Percentiles rank a stretch among this genome's conserved stretches.
These are phyloP conservation scores for Magnolia sinica DNA, from an alignment of 164 flowering plant genomes.

Conservation along the genomic window DNA sequence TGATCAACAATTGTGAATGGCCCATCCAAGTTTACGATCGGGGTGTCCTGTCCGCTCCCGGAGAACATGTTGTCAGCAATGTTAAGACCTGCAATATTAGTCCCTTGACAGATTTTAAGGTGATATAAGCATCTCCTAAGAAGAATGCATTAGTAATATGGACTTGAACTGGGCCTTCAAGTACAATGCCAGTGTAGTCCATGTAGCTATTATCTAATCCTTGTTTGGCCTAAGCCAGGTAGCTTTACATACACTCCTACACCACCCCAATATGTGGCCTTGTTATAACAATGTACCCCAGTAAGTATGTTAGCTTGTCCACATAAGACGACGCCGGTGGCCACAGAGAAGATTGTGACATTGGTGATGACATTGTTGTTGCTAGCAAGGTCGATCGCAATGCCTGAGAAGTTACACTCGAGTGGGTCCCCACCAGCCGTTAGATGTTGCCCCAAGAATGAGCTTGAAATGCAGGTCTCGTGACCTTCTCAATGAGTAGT, in stretches of 20 bases:
- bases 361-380: too few species aligned
- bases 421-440: conserved; percentile 47
- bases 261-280: conserved; percentile 56
- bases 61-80: conserved; percentile 23
- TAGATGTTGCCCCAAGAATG: conserved; percentile 20
- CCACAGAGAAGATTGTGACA: conserved; percentile 29
- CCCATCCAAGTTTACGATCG: conserved; percentile 33
- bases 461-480: too few species aligned
- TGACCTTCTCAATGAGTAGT: too few species aligned
- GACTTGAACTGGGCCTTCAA: neutral
- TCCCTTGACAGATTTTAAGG: conserved; percentile 41
- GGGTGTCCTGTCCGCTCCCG: conserved; percentile 8
- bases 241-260: conserved; percentile 30
- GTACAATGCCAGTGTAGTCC: neutral
- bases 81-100: conserved; percentile 37
- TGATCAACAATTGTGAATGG: conserved; percentile 33
- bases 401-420: conserved; percentile 48
- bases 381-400: neutral
- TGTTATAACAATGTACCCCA: conserved; percentile 64
- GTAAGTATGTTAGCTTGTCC: conserved; percentile 18
- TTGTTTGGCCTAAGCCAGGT: neutral
- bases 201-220: conserved; percentile 12
- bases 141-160: neutral
- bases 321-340: conserved; percentile 32
- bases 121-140: conserved; percentile 3